These are phyloP conservation scores for Exophiala aquamarina DNA, from an alignment of 2,329 filamentous ascomycete genomes.

Conservation along the genomic window DNA sequence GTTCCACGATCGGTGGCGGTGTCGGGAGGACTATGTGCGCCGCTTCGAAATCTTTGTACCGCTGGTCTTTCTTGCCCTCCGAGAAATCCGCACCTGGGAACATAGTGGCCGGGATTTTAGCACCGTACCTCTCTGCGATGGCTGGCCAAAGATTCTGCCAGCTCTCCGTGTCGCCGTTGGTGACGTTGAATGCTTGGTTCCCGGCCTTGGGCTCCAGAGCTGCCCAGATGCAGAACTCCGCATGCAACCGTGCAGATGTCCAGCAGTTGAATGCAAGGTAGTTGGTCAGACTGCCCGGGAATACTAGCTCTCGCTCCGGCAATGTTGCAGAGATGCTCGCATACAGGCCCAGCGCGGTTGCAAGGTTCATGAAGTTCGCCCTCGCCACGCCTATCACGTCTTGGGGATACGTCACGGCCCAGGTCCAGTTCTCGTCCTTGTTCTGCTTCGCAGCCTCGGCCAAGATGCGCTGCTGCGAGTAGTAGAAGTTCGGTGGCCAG, in stretches of 20 bases:
- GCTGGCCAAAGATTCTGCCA: conserved; percentile 44
- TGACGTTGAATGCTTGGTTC: conserved; percentile 45
- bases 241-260: conserved; percentile 37
- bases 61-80: conserved; percentile 5
- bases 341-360: conserved; percentile 43
- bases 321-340: conserved; percentile 21
- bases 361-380: conserved; percentile 45
- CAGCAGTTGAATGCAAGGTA: conserved; percentile 37
- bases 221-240: conserved; percentile 39
- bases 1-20: conserved; percentile 27
- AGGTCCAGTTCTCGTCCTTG: conserved; percentile 34
- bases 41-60: conserved; percentile 11
- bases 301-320: conserved; percentile 15
- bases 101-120: conserved; percentile 31
- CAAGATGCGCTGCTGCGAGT: conserved; percentile 50
- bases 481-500: conserved; percentile 52
- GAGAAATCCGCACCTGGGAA: conserved; percentile 25
- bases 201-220: conserved; percentile 31
- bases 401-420: conserved; percentile 46
- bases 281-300: conserved; percentile 35
- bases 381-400: conserved; percentile 46
- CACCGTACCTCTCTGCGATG: conserved; percentile 38
- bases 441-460: conserved; percentile 30
- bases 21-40: conserved; percentile 22
- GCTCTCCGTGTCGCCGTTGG: conserved; percentile 39